Evolutionary conservation across 805 yeast species (phyloP).

Genomic region (Yamadazyma nakazawae): DNA sequence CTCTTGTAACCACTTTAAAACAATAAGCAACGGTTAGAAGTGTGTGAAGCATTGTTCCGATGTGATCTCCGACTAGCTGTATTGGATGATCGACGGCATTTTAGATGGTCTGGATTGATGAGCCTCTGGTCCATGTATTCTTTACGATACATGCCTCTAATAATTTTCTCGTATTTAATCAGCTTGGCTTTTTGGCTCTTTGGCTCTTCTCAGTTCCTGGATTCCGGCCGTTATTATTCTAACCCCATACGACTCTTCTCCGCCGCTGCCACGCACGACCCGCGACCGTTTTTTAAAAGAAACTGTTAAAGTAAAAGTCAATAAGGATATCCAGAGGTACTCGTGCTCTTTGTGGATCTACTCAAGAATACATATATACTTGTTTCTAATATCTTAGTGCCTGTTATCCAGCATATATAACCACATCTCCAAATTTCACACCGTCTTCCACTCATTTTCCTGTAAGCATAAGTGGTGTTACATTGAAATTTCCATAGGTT

Average conservation of each 20-base stretch:
- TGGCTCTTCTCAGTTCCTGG: too few species aligned
- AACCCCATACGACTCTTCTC: background rate
- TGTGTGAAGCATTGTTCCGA: background rate
- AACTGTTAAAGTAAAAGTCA: slow-evolving; percentile 2
- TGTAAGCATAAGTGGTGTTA: too few species aligned
- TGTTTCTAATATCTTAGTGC: too few species aligned
- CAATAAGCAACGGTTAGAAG: background rate
- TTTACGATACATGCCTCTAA: too few species aligned
- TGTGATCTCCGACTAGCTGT: too few species aligned
- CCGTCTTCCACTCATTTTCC: too few species aligned
- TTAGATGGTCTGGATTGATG: too few species aligned
- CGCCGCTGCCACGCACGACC: slow-evolving; percentile 2
- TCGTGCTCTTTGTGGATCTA: background rate
- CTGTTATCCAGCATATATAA: background rate
- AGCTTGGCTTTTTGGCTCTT: too few species aligned
- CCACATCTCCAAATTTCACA: background rate
- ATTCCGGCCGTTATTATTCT: background rate
- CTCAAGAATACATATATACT: background rate
- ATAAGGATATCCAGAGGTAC: slow-evolving; percentile 1
- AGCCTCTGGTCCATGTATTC: too few species aligned
- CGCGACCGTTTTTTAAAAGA: slow-evolving; percentile 7
- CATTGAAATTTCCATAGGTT: background rate
- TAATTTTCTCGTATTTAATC: too few species aligned
- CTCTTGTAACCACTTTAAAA: too few species aligned
- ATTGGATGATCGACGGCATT: too few species aligned